Base-by-base conservation (phyloP, 768 basidiomycete species). In the Sporobolomyces roseus region DNA sequence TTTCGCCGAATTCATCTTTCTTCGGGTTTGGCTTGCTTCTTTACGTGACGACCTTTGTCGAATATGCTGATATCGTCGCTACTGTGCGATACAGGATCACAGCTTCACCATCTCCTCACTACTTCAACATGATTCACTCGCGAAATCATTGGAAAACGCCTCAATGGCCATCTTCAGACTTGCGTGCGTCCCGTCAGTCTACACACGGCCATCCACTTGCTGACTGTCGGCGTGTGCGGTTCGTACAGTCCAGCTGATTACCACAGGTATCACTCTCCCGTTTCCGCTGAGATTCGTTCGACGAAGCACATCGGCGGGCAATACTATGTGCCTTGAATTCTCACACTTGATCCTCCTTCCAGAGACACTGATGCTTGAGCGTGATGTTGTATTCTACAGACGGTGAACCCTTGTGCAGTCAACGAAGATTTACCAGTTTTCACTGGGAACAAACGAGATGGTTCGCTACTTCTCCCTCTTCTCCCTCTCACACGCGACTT, bases 231-330 rank as follows among this genome's bases (percentile, higher is more conserved):
- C n/a, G n/a, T n/a, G n/a, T n/a, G 3, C 38, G 14, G 12, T 16
- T 36, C 38, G 55, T n/a, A n/a, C n/a, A n/a, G n/a, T n/a, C 93
- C 93, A 0, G 78, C 78, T 61, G 96, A 99, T 74, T 99, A 98
- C 75, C 94, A 99, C 79, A 88, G 94, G 1, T 98, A 93, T 83
- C 80, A 81, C 65, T 78, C 76, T 35, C 79, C 91, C 0, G 89
- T 93, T 21, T 87, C 89, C 66, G 92, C 90, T 0, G 84, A 76
- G 46, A 84, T 98, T 23, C 93, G 92, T 23, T 81, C 81, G 41
- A 91, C 93, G 85, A 86, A 84, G 6, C 83, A 88, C 72, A 88
- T 97, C 62, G 74, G 85, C 4, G 94, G 94, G 8, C 91, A 93
- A 75, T 97, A 97, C 78, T 71, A 66, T n/a, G 67, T 68, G n/a